Base-by-base conservation (phyloP, 2,329 filamentous ascomycete genomes). In the Macrophomina pseudophaseolina region DNA sequence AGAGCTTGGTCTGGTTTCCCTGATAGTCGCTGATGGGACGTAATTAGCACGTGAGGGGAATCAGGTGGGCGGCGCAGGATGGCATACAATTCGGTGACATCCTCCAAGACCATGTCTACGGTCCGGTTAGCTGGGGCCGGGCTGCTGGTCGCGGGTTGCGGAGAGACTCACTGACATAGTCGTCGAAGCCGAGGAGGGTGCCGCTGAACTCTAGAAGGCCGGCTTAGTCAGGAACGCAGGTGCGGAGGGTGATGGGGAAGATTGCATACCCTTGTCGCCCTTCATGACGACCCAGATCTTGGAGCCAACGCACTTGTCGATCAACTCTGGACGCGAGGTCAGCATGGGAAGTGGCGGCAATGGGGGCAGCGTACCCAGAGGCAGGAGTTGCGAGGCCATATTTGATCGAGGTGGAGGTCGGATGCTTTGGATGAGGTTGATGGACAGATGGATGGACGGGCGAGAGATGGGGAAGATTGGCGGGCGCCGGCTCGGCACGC, bases 221-320 rank as follows among this genome's bases (percentile, higher is more conserved):
- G 16, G 64, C 40, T 66, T 56, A 66, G 64, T 66, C 44, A 60
- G 18, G n/a, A 42, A 33, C 16, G 33, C 11, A 4, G 28, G 52
- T 46, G 51, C 14, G 33, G 56, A 23, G 48, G 38, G 14, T 14
- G 42, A 44, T 33, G 33, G 44, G 70, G 48, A 44, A 70, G 42
- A 71, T 42, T 46, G 48, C 67, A 68, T 81, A 97, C 95, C 95
- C 85, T 97, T 98, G 78, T 98, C 95, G 71, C 94, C 93, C 82
- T 99, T 99, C 95, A 99, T 99, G 74, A 99, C 89, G 70, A 99
- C 94, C 94, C 94, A 97, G 80, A 99, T 98, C 74, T 91, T 91
- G 65, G 94, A 98, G 69, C 95, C 95, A 71, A 99, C 94, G 78
- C 95, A 99, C 82, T 97, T 97, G 84, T 99, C 95, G 80, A 99